Conservation (phyloP, 768 basidiomycete species). For the Boletus vermiculosoides region DNA sequence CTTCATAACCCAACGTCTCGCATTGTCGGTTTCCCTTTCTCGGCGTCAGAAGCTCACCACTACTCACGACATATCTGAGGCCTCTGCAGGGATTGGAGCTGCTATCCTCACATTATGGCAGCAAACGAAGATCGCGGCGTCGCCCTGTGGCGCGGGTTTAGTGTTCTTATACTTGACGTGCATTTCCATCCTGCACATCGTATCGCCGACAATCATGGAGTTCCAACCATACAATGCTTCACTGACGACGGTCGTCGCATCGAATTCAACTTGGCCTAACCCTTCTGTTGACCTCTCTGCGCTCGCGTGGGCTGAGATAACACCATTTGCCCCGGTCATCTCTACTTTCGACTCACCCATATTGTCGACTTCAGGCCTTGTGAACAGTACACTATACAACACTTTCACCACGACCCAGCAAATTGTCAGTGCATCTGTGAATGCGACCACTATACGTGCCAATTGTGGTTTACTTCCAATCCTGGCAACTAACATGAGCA, state of each 20-base stretch:
- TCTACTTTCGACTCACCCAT: too few relatives aligned
- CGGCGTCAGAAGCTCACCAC: neutral
- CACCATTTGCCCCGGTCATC: too few relatives aligned
- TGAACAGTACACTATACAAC: too few relatives aligned
- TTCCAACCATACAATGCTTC: neutral
- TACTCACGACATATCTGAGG: neutral
- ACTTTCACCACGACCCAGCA: too few relatives aligned
- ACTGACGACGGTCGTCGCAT: neutral
- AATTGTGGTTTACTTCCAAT: too few relatives aligned
- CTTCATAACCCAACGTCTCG: neutral
- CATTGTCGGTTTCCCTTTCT: neutral
- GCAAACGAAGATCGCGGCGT: neutral
- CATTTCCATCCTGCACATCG: neutral
- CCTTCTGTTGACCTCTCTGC: neutral
- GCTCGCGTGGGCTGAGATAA: too few relatives aligned
- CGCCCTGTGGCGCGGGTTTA: neutral
- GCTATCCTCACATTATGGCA: neutral
- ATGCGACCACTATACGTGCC: too few relatives aligned
- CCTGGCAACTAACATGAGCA: too few relatives aligned
- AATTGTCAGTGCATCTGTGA: too few relatives aligned
- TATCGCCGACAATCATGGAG: neutral
- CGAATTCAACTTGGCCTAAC: neutral
- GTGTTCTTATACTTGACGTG: neutral
- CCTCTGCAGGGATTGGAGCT: neutral
- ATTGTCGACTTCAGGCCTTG: too few relatives aligned